Evolutionary conservation across 2,329 filamentous ascomycete species (phyloP).

Genomic region (Torrubiella hemipterigena): DNA sequence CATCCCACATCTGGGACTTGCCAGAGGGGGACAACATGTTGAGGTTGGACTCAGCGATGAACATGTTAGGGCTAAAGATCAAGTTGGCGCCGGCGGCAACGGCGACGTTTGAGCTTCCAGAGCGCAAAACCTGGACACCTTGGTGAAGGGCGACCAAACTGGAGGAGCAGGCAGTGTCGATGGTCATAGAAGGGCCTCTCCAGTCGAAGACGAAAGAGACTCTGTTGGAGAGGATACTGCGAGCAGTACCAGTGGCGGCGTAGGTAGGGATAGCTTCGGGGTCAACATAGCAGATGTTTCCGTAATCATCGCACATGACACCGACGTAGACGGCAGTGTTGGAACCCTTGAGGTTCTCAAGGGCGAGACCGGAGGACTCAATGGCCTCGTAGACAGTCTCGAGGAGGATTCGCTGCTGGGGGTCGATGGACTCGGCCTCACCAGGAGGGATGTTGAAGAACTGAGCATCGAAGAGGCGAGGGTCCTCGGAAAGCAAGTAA

Average conservation of each 20-base stretch:
- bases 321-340: conserved; percentile 15
- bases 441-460: conserved; percentile 9
- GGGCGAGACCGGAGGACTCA: conserved; percentile 14
- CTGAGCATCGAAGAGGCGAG: conserved; percentile 11
- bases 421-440: conserved; percentile 16
- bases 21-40: conserved; percentile 29
- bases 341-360: conserved; percentile 13
- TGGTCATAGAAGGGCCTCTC: conserved; percentile 20
- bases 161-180: conserved; percentile 24
- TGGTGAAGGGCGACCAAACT: conserved; percentile 18
- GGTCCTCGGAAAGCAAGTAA: conserved; percentile 9
- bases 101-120: conserved; percentile 19
- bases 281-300: conserved; percentile 7
- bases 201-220: conserved; percentile 30
- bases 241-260: conserved; percentile 16
- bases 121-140: conserved; percentile 16
- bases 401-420: conserved; percentile 18
- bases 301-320: conserved; percentile 11
- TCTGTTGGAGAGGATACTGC: conserved; percentile 22
- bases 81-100: conserved; percentile 25
- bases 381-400: conserved; percentile 23
- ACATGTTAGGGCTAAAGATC: conserved; percentile 10
- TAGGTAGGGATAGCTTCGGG: conserved; percentile 6
- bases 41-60: conserved; percentile 22
- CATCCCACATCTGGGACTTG: conserved; percentile 26